phyloP scores from a whole-genome alignment of 129 eudicot genomes.

The Gnaphalium uliginosum region DNA sequence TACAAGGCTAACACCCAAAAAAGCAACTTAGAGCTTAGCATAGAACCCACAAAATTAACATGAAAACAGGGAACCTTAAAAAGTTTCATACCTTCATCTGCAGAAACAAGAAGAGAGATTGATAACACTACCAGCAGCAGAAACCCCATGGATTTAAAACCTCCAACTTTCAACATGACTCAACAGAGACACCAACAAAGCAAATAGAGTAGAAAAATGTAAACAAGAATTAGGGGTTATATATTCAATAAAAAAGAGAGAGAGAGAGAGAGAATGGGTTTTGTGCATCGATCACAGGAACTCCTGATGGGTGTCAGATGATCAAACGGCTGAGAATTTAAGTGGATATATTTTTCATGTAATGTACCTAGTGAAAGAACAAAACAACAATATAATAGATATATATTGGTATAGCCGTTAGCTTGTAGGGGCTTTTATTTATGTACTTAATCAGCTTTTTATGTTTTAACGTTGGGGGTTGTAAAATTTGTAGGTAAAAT shows the following conservation, averaged over 20 bases:
- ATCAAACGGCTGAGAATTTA: conserved; percentile 34
- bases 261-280: conserved; percentile 17
- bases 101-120: conserved; percentile 23
- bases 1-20: too few species aligned
- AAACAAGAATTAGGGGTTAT: conserved; percentile 27
- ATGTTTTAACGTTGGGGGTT: conserved; percentile 19
- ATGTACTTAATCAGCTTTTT: conserved; percentile 5
- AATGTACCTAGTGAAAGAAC: conserved; percentile 23
- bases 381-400: conserved; percentile 18
- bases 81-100: conserved; percentile 38
- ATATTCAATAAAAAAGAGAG: conserved; percentile 16
- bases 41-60: too few species aligned
- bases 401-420: conserved; percentile 24
- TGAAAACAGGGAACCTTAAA: conserved; percentile 7
- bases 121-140: conserved; percentile 15
- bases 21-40: background rate
- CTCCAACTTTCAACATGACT: conserved; percentile 27
- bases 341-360: background rate
- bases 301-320: conserved; percentile 29
- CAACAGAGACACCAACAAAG: conserved; percentile 6
- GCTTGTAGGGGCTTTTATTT: background rate
- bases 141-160: conserved; percentile 10
- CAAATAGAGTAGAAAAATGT: conserved; percentile 23
- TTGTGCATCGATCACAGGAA: conserved; percentile 13
- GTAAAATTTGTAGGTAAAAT: conserved; percentile 30